Percentiles rank a stretch among this genome's conserved stretches.
phyloP scores from a whole-genome alignment of 331 rosid species.

The Malus hybrid region DNA sequence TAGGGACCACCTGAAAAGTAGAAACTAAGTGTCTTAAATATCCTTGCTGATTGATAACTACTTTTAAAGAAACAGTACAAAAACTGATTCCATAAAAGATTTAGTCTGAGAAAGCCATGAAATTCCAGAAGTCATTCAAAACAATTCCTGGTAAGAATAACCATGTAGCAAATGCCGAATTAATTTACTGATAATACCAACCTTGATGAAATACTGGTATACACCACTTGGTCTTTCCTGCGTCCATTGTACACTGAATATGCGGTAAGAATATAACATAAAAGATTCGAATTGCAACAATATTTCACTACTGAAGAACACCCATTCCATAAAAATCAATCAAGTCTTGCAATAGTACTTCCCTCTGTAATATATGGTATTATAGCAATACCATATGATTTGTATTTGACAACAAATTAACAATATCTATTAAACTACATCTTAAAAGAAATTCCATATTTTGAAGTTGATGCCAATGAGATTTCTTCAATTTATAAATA shows the following conservation, averaged over 20 bases:
- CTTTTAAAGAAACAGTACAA: no score
- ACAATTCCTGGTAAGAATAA: not conserved
- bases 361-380: not conserved
- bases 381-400: not conserved
- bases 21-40: constrained; percentile 2
- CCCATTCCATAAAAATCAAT: not conserved
- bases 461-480: not conserved
- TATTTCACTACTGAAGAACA: not conserved
- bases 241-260: constrained; percentile 69
- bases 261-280: not conserved
- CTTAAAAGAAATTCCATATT: not conserved
- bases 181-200: constrained; percentile 19
- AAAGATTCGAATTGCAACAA: not conserved
- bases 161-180: not conserved
- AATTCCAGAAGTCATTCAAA: not conserved
- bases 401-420: not conserved
- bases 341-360: not conserved
- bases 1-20: constrained; percentile 76
- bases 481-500: not conserved
- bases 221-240: constrained; percentile 52
- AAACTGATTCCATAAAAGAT: no score
- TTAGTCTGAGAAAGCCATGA: no score
- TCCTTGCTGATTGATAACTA: not conserved
- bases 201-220: constrained; percentile 91
- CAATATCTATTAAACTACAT: not conserved